phyloP scores from a whole-genome alignment of 1,139 yeast genomes.

The Lodderomyces margitis region DNA sequence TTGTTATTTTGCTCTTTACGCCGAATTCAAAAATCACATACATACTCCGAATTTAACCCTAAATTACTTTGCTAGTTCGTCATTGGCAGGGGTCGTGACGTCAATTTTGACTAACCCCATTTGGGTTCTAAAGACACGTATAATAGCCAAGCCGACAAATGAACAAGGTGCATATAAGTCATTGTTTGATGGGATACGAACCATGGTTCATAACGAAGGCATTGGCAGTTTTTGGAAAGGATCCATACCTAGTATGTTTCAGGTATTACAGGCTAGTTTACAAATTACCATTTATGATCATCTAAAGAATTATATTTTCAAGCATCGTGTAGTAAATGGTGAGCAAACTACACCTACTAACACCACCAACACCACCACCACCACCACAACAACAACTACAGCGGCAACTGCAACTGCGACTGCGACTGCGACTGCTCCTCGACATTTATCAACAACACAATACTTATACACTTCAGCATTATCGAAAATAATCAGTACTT shows the following conservation, averaged over 20 bases:
- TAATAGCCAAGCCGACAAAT: conserved; percentile 56
- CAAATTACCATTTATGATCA: conserved; percentile 86
- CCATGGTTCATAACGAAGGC: conserved; percentile 63
- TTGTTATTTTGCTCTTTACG: conserved; percentile 73
- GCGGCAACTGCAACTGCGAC: no score
- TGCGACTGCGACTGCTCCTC: conserved; percentile 1
- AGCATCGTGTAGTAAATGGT: not conserved
- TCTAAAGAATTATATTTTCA: conserved; percentile 41
- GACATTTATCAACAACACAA: conserved; percentile 46
- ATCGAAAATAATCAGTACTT: conserved; percentile 68
- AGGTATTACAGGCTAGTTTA: conserved; percentile 84
- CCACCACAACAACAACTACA: no score
- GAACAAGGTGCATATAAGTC: conserved; percentile 56
- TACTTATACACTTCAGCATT: conserved; percentile 63
- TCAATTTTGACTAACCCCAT: conserved; percentile 83
- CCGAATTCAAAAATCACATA: conserved; percentile 46
- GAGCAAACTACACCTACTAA: conserved; percentile 6
- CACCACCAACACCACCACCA: no score
- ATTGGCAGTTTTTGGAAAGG: conserved; percentile 77
- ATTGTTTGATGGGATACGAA: conserved; percentile 50
- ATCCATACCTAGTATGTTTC: conserved; percentile 73
- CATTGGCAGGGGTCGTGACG: conserved; percentile 70
- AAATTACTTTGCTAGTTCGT: conserved; percentile 36
- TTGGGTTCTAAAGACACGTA: conserved; percentile 89
- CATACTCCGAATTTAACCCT: conserved; percentile 18